Evolutionary conservation across 805 yeast species (phyloP).

Genomic region (Cyberlindnera sargentensis): DNA sequence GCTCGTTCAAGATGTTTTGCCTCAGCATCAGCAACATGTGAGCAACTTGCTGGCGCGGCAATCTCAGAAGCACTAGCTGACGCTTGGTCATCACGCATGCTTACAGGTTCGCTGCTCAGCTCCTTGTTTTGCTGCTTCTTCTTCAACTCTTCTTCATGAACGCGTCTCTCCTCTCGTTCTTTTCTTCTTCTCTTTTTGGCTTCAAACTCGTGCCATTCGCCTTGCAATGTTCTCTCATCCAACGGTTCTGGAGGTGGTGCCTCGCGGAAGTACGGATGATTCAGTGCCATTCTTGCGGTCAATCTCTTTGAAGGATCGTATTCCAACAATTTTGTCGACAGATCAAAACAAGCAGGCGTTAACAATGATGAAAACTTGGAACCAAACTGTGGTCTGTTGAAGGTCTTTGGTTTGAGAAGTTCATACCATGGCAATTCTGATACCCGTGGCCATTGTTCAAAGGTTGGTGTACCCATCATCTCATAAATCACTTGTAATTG

Average conservation of each 20-base stretch:
- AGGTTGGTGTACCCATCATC: conserved; percentile 81
- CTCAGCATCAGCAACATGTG: too few species aligned
- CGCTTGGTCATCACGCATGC: too few species aligned
- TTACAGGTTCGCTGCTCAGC: too few species aligned
- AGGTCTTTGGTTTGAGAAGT: conserved; percentile 53
- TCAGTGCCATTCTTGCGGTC: conserved; percentile 62
- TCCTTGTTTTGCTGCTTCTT: conserved; percentile 1
- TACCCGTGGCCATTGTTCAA: conserved; percentile 70
- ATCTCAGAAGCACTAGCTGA: too few species aligned
- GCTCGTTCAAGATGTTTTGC: too few species aligned
- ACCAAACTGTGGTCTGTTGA: conserved; percentile 29
- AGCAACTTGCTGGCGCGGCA: too few species aligned
- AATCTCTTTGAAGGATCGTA: conserved; percentile 67
- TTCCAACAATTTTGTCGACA: conserved; percentile 55
- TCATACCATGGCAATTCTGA: conserved; percentile 88
- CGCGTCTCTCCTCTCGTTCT: conserved; percentile 20
- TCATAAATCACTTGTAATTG: conserved; percentile 73
- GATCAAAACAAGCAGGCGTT: conserved; percentile 50
- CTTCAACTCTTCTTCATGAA: conserved; percentile 13
- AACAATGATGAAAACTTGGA: conserved; percentile 34
- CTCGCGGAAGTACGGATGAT: conserved; percentile 62
- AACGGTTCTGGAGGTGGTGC: conserved; percentile 62
- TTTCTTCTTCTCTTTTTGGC: conserved; percentile 59
- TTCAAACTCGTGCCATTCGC: conserved; percentile 97
- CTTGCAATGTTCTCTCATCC: conserved; percentile 45